A percentile compares a stretch with the other conserved stretches of the same genome.
Conservation (phyloP, 768 basidiomycete genomes). For the Calocera viscosa region DNA sequence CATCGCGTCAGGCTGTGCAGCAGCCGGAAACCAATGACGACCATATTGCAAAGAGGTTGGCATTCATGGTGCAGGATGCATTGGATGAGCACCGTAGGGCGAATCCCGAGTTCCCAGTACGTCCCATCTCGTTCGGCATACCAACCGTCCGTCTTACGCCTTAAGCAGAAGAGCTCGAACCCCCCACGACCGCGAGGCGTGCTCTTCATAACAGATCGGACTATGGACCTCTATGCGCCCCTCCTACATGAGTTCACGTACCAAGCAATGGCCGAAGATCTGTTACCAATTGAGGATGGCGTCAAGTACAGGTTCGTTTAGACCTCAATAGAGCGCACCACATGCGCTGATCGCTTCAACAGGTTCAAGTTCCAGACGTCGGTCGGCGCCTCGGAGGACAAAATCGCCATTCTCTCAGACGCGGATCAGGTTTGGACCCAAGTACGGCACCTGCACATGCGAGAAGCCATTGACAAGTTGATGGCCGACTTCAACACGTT, state of each 20-base stretch:
- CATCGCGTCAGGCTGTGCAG: background rate
- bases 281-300: slow-evolving; percentile 79
- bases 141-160: slow-evolving; percentile 1
- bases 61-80: slow-evolving; percentile 68
- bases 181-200: slow-evolving; percentile 57
- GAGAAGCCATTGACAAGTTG: slow-evolving; percentile 92
- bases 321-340: too few species aligned
- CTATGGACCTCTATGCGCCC: slow-evolving; percentile 86
- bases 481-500: slow-evolving; percentile 95
- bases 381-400: slow-evolving; percentile 73
- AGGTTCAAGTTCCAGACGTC: slow-evolving; percentile 94
- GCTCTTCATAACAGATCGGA: slow-evolving; percentile 86
- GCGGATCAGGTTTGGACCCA: slow-evolving; percentile 81
- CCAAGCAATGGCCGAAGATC: slow-evolving; percentile 95
- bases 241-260: slow-evolving; percentile 97
- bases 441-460: slow-evolving; percentile 96
- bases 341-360: background rate
- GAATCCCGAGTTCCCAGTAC: slow-evolving; percentile 79
- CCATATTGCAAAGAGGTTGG: slow-evolving; percentile 67
- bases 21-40: slow-evolving; percentile 45
- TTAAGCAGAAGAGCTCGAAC: slow-evolving; percentile 27
- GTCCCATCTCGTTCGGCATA: slow-evolving; percentile 23
- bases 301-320: slow-evolving; percentile 65
- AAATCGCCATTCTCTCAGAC: slow-evolving; percentile 75
- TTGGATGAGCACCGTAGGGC: slow-evolving; percentile 77